Evolutionary conservation across 2,329 filamentous ascomycete species (phyloP).

Genomic region (Hymenoscyphus salicellus): DNA sequence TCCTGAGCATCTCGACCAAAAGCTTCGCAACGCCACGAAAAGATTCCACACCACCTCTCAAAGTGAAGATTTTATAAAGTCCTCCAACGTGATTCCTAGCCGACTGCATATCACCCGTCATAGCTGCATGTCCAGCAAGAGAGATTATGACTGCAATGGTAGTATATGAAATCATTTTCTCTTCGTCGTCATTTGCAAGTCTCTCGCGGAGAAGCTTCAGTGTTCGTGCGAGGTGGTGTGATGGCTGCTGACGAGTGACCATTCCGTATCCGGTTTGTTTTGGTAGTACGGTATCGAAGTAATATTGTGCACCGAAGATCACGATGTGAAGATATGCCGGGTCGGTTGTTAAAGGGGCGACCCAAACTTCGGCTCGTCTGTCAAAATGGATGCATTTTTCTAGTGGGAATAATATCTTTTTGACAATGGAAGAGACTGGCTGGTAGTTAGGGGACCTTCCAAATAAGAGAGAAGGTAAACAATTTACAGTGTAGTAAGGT

Average conservation of each 20-base stretch:
- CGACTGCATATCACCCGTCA: slow-evolving; percentile 31
- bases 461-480: neutral
- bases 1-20: neutral
- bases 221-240: neutral
- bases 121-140: slow-evolving; percentile 35
- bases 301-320: slow-evolving; percentile 37
- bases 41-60: neutral
- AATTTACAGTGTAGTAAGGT: neutral
- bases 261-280: slow-evolving; percentile 22
- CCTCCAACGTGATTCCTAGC: slow-evolving; percentile 33
- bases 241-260: slow-evolving; percentile 18
- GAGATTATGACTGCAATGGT: slow-evolving; percentile 37
- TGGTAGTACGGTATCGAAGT: slow-evolving; percentile 31
- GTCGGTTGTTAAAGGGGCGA: slow-evolving; percentile 36
- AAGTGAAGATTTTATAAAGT: neutral
- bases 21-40: neutral
- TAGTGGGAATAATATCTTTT: neutral
- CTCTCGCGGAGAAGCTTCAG: neutral
- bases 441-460: neutral
- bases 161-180: slow-evolving; percentile 30
- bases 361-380: slow-evolving; percentile 28
- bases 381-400: neutral
- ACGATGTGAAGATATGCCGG: slow-evolving; percentile 39
- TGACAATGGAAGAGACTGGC: neutral
- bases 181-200: neutral